phyloP scores from a whole-genome alignment of 306 rosid species.

The Cucurbita pepo region DNA sequence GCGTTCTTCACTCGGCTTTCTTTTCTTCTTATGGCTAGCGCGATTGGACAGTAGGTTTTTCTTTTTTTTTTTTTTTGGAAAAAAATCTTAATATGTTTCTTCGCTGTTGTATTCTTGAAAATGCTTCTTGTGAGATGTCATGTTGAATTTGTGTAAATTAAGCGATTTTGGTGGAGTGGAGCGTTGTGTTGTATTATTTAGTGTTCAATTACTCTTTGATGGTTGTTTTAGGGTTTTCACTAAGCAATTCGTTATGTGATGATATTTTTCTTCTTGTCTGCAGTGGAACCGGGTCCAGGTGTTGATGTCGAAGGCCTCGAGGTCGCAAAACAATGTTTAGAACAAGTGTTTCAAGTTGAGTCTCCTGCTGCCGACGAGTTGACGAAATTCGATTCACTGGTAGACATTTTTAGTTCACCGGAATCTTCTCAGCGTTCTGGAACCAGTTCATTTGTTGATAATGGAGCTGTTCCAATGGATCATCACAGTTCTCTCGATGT shows the following conservation, averaged over 20 bases:
- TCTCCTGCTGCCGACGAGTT: slow-evolving; percentile 18
- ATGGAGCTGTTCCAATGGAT: slow-evolving; percentile 17
- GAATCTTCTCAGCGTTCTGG: slow-evolving; percentile 23
- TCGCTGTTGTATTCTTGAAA: background rate
- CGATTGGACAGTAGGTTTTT: too few species aligned
- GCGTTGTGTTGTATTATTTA: background rate
- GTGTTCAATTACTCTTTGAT: background rate
- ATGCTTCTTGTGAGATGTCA: background rate
- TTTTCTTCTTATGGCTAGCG: background rate
- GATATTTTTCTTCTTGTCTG: background rate
- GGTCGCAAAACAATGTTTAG: slow-evolving; percentile 70
- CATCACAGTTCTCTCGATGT: slow-evolving; percentile 25
- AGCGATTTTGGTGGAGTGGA: background rate
- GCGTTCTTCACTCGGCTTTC: background rate
- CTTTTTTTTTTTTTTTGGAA: background rate
- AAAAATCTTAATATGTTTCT: background rate
- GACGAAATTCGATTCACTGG: slow-evolving; percentile 27
- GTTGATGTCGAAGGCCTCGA: slow-evolving; percentile 70
- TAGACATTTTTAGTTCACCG: slow-evolving; percentile 49
- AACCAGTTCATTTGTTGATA: slow-evolving; percentile 13
- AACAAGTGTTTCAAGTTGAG: slow-evolving; percentile 49
- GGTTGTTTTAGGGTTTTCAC: background rate
- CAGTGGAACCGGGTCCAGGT: slow-evolving; percentile 59
- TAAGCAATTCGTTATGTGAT: background rate
- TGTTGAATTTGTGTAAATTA: background rate